Base-by-base conservation (phyloP, 2,329 filamentous ascomycete species). In the Phialophora expanda region DNA sequence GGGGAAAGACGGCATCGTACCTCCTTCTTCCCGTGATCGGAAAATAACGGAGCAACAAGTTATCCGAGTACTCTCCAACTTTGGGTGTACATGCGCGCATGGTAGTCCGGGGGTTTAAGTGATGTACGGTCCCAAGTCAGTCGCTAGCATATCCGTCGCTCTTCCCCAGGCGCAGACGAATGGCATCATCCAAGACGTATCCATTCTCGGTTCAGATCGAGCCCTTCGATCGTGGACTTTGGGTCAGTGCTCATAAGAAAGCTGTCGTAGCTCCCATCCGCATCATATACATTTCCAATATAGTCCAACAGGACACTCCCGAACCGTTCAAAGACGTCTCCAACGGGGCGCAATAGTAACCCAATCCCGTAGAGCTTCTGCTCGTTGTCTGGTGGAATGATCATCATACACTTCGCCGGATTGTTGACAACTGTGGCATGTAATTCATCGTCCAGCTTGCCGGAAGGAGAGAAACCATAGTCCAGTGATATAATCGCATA, bases 21-120 rank as follows among this genome's bases (percentile, higher is more conserved):
- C 48, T 65, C 7, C 24, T 65, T 48, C 56, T 65, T 9, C 62
- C 62, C 24, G 22, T 65, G 28, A 54, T 48, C 20, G 17, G 32
- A 34, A 32, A 12, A 11, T 34, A 34, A 34, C 9, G 30, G 30
- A 32, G 8, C 30, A 9, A 32, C 8, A 32, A 11, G 30, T 3
- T 17, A 44, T n/a, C 17, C 17, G n/a, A 17, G 14, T n/a, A 44
- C 32, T 34, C 8, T 34, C 9, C 32, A 12, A 9, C 1, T 34
- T 12, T 12, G 3, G 32, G 11, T 34, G 32, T 12, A 34, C 2
- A 34, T 34, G 32, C 38, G 38, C 14, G 14, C 38, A 44, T n/a
- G 6, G 17, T 44, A n/a, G 38, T 7, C 38, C 6, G 38, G 17
- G 38, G 38, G 0, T n/a, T 44, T 1, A 7, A 17, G 38, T n/a